phyloP scores from a whole-genome alignment of 1,284 basidiomycete species.

The Ganoderma resinaceum region DNA sequence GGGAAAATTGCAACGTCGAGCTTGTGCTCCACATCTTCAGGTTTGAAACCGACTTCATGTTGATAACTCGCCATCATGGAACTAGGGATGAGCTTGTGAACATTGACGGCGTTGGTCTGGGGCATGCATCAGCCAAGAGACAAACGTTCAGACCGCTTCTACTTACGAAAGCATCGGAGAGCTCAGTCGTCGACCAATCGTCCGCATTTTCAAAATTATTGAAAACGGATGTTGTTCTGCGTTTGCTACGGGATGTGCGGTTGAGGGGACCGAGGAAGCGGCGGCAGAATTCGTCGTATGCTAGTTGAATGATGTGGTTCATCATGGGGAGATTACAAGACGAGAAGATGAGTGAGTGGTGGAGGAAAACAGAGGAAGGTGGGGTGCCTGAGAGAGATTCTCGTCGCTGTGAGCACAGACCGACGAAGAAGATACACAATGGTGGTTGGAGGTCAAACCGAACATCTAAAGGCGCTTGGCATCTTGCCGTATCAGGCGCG shows the following conservation, averaged over 20 bases:
- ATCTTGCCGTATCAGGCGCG: too few relatives aligned
- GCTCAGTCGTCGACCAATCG: neutral
- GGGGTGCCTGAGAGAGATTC: too few relatives aligned
- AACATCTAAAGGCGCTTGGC: too few relatives aligned
- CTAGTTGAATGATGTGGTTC: neutral
- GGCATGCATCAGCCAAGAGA: neutral
- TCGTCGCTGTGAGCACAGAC: too few relatives aligned
- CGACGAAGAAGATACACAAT: too few relatives aligned
- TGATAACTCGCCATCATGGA: neutral
- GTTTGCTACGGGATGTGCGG: neutral
- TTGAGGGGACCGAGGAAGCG: neutral
- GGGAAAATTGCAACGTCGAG: conserved; percentile 1
- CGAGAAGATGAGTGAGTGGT: neutral
- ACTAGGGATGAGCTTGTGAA: neutral
- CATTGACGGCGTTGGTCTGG: neutral
- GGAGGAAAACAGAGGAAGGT: too few relatives aligned
- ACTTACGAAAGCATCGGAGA: neutral
- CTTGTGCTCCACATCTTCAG: neutral
- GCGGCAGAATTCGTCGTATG: neutral
- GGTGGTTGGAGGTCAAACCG: too few relatives aligned
- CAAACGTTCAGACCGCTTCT: neutral
- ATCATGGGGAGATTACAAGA: neutral
- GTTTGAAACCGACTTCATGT: neutral
- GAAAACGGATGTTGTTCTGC: neutral
- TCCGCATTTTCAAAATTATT: neutral